Base-by-base conservation (phyloP, 495 filamentous ascomycete species). In the Jackrogersella minutella region DNA sequence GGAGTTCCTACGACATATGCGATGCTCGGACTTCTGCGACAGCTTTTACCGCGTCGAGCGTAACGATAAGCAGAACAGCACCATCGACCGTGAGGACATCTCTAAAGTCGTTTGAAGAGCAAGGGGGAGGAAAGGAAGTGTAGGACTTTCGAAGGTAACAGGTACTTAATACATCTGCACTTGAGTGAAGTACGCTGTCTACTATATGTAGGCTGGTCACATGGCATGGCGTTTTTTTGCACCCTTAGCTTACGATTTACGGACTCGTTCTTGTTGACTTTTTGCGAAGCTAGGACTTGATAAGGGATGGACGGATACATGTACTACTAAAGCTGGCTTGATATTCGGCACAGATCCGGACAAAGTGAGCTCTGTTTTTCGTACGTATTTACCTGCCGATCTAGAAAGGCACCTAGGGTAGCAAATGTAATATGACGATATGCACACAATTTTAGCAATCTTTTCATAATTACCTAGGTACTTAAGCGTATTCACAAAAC, bases 1-100 rank as follows among this genome's bases (percentile, higher is more conserved):
- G 78, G 93, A 97, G 64, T 99, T 99, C 76, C 74, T 99, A 68
- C 85, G 87, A 47, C 86, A 91, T 61, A 99, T 99, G 96, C 87
- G 92, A 71, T 94, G 92, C 75, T 86, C 86, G n/a, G 95, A 98
- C 69, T 97, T 96, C 75, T 90, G 88, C 63, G 96, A 98, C 74
- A 86, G 88, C 70, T 99, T 97, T 66, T 98, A 88, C 64, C 86
- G 93, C 1, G 90, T 99, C 14, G 88, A 83, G 58, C 83, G 94
- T 36, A 90, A 96, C 73, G 89, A 91, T 68, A 87, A 84, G 74
- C 92, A 97, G 76, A 96, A 95, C 74, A 95, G 90, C 37, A 84
- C 88, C 31, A 97, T 98, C 70, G 85, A 90, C 78, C 79, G 84
- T 73, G 88, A 94, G 76, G 86, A 82, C 52, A 86, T 88, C 57